Evolutionary conservation across 495 filamentous ascomycete genomes (phyloP).

Genomic region (Penicillium arizonense): DNA sequence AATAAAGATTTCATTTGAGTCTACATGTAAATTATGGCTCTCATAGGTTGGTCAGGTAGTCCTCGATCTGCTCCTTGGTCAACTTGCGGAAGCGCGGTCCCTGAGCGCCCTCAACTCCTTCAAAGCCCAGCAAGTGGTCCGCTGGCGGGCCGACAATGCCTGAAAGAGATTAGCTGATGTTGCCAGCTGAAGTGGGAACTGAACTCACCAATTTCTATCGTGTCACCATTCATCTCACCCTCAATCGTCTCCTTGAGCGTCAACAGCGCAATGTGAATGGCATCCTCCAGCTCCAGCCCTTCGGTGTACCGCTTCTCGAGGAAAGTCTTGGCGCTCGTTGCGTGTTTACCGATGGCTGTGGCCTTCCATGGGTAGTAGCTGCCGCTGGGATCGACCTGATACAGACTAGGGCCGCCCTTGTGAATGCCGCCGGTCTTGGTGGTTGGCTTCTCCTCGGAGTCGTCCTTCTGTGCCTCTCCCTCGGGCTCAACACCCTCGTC

Average conservation of each 20-base stretch:
- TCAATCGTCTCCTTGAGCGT: constrained; percentile 99
- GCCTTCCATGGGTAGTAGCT: constrained; percentile 99
- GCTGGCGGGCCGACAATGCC: constrained; percentile 95
- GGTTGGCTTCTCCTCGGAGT: constrained; percentile 61
- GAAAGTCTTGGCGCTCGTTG: constrained; percentile 97
- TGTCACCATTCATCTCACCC: constrained; percentile 98
- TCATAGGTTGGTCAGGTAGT: constrained; percentile 95
- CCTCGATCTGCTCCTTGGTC: constrained; percentile 96
- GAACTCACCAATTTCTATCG: constrained; percentile 90
- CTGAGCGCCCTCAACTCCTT: constrained; percentile 85
- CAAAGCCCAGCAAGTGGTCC: constrained; percentile 85
- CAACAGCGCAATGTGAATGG: constrained; percentile 95
- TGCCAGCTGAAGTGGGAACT: not conserved
- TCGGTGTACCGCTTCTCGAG: constrained; percentile 98
- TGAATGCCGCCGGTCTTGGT: constrained; percentile 91
- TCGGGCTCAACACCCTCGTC: constrained; percentile 93
- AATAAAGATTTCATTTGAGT: constrained; percentile 23
- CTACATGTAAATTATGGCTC: constrained; percentile 13
- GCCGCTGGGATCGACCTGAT: constrained; percentile 96
- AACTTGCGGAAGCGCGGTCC: constrained; percentile 95
- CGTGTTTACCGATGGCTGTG: constrained; percentile 97
- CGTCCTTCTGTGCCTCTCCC: constrained; percentile 46
- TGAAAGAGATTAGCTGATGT: constrained; percentile 27
- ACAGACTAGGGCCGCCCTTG: constrained; percentile 94
- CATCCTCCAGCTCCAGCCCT: constrained; percentile 95